These are phyloP conservation scores for Lecanosticta acicola DNA, from an alignment of 2,329 filamentous ascomycete genomes.

Conservation along the genomic window DNA sequence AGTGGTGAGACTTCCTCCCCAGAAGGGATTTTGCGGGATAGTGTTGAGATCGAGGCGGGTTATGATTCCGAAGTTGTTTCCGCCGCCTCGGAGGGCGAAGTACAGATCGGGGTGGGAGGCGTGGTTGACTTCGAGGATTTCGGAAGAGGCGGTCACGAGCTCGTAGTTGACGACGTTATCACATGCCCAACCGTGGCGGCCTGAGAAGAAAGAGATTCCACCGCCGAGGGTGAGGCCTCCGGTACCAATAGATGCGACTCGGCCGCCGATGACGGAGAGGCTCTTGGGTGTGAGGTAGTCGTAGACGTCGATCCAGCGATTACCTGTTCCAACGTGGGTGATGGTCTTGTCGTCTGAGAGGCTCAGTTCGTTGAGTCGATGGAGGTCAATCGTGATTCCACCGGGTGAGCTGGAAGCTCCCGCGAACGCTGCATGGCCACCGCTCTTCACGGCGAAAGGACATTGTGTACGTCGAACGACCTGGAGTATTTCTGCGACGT, in stretches of 20 bases:
- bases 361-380: conserved; percentile 17
- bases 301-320: conserved; percentile 20
- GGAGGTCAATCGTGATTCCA: conserved; percentile 26
- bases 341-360: conserved; percentile 10
- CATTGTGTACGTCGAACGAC: conserved; percentile 13
- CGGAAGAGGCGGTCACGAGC: conserved; percentile 23
- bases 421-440: conserved; percentile 25
- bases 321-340: conserved; percentile 14
- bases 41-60: conserved; percentile 25
- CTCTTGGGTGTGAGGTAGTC: conserved; percentile 13
- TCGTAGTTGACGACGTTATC: conserved; percentile 27
- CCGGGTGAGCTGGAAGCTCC: conserved; percentile 23
- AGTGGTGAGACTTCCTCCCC: conserved; percentile 12
- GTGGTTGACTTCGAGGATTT: conserved; percentile 23
- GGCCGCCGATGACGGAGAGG: conserved; percentile 22
- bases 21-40: conserved; percentile 11
- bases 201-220: conserved; percentile 29
- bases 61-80: conserved; percentile 30
- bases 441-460: conserved; percentile 27
- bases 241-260: conserved; percentile 25
- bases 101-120: conserved; percentile 22
- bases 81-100: conserved; percentile 21
- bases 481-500: conserved; percentile 11
- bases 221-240: conserved; percentile 28
- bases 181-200: conserved; percentile 24